phyloP scores from a whole-genome alignment of 305 asterid species.

The Coffea humblotiana region DNA sequence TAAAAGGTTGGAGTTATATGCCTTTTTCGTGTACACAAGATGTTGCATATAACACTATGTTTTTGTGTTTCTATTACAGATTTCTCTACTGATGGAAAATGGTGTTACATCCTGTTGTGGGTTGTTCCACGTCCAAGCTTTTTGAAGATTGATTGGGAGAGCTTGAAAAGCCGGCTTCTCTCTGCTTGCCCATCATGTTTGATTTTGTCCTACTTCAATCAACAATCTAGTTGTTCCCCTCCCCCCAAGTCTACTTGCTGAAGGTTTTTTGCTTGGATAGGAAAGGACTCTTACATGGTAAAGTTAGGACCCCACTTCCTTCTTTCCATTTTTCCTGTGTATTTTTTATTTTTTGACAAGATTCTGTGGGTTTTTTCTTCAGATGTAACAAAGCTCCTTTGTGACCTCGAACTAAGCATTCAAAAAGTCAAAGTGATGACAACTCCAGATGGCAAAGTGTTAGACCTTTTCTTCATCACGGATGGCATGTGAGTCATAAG shows the following conservation, averaged over 20 bases:
- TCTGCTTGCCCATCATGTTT: constrained; percentile 41
- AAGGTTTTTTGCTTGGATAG: constrained; percentile 41
- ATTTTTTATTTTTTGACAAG: neutral
- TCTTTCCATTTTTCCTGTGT: neutral
- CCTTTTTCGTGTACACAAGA: neutral
- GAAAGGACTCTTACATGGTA: constrained; percentile 52
- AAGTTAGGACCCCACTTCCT: neutral
- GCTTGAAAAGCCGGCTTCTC: constrained; percentile 42
- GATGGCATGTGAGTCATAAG: constrained; percentile 38
- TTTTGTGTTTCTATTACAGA: constrained; percentile 28
- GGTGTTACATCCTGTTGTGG: constrained; percentile 52
- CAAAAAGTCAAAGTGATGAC: constrained; percentile 54
- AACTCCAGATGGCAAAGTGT: constrained; percentile 51
- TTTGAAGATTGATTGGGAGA: constrained; percentile 41
- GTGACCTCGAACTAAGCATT: constrained; percentile 40
- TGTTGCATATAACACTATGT: neutral
- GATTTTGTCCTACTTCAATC: constrained; percentile 33
- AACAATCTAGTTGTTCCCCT: constrained; percentile 30
- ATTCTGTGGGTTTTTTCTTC: neutral
- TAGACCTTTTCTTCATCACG: constrained; percentile 51
- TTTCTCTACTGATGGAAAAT: constrained; percentile 50
- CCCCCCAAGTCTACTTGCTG: constrained; percentile 35
- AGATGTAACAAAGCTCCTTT: constrained; percentile 50
- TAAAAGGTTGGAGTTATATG: no score
- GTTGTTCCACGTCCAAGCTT: constrained; percentile 44